phyloP scores from a whole-genome alignment of 805 yeast species.

The Tanozyma kutaoensis region DNA sequence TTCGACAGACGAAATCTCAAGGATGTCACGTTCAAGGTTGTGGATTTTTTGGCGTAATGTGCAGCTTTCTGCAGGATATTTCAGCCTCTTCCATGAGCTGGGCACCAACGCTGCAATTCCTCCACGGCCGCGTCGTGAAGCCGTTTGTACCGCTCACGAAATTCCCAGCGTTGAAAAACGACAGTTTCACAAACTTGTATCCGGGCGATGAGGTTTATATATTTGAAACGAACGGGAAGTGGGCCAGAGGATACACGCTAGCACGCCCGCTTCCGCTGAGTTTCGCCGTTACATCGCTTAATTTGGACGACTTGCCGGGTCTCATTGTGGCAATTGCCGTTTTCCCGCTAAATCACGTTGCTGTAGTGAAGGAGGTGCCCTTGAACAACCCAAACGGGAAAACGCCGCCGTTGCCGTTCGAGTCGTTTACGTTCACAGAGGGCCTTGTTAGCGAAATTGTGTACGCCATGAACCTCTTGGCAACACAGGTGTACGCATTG shows the following conservation, averaged over 20 bases:
- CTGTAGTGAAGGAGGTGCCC: conserved; percentile 28
- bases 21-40: conserved; percentile 17
- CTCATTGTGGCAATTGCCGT: conserved; percentile 38
- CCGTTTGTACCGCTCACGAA: conserved; percentile 29
- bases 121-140: conserved; percentile 23
- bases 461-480: conserved; percentile 41
- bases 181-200: conserved; percentile 38
- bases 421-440: conserved; percentile 26
- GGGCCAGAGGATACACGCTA: conserved; percentile 73
- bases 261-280: conserved; percentile 61
- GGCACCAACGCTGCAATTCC: conserved; percentile 22
- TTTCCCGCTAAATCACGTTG: conserved; percentile 45
- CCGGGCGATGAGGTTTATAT: conserved; percentile 71
- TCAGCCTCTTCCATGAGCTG: conserved; percentile 11
- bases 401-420: conserved; percentile 27
- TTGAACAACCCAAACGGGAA: conserved; percentile 6
- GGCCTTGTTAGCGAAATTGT: conserved; percentile 41
- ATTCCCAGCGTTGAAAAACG: conserved; percentile 22
- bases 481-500: conserved; percentile 53
- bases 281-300: conserved; percentile 46
- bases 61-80: no score
- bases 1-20: conserved; percentile 19
- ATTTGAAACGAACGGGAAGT: conserved; percentile 50
- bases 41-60: conserved; percentile 21
- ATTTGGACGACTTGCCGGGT: conserved; percentile 52